phyloP scores from a whole-genome alignment of 139 green algal genomes.

The Chlamydomonas sphaeroides region DNA sequence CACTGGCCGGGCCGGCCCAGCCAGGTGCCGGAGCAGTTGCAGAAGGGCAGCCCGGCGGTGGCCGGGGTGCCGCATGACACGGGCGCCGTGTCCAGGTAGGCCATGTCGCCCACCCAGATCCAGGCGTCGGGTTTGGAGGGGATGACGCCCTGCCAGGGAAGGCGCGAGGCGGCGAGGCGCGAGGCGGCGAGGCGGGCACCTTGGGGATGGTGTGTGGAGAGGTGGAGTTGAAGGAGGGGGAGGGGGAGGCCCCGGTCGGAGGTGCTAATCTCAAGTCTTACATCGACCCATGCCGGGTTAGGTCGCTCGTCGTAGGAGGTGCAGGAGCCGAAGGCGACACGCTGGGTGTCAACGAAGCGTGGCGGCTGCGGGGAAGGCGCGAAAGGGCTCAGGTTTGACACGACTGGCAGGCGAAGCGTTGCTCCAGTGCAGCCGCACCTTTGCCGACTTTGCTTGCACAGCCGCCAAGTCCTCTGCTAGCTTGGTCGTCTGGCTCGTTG shows the following conservation, averaged over 20 bases:
- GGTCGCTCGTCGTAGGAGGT: slow-evolving; percentile 59
- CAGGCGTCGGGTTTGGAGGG: slow-evolving; percentile 67
- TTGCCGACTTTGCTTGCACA: too few species aligned
- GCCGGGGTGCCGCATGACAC: slow-evolving; percentile 37
- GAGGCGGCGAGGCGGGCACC: too few species aligned
- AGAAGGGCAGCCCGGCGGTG: slow-evolving; percentile 35
- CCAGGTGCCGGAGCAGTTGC: slow-evolving; percentile 45
- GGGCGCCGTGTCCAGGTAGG: slow-evolving; percentile 29
- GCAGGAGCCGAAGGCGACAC: slow-evolving; percentile 70
- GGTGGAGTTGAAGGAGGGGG: not conserved
- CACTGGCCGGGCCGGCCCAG: slow-evolving; percentile 29
- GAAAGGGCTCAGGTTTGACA: too few species aligned
- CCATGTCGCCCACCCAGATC: slow-evolving; percentile 79
- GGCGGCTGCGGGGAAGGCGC: too few species aligned
- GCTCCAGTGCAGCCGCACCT: too few species aligned
- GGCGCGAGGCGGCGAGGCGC: too few species aligned
- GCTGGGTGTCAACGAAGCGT: slow-evolving; percentile 2
- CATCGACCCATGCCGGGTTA: slow-evolving; percentile 63
- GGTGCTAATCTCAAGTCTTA: slow-evolving; percentile 9
- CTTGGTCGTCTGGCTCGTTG: too few species aligned
- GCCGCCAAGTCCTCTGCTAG: too few species aligned
- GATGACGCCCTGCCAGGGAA: slow-evolving; percentile 57
- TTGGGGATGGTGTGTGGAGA: too few species aligned
- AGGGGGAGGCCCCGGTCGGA: too few species aligned
- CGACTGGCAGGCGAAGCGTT: too few species aligned